These are phyloP conservation scores for Capsicum baccatum DNA, from an alignment of 257 asterid species.

Conservation along the genomic window DNA sequence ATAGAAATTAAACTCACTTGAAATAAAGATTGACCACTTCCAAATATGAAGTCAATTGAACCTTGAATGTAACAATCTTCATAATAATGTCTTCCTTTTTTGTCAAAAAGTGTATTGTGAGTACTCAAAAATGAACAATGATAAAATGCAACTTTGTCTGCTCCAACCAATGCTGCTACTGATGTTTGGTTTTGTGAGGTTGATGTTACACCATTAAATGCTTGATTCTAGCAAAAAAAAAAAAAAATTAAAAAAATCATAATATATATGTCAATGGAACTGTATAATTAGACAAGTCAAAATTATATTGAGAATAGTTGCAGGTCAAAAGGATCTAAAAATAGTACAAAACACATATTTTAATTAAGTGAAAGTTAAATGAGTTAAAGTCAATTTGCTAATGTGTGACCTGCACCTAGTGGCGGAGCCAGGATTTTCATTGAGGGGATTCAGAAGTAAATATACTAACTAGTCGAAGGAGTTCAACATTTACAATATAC, in stretches of 20 bases:
- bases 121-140: conserved; percentile 73
- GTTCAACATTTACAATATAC: too few relatives aligned
- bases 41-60: conserved; percentile 73
- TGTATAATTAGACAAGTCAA: too few relatives aligned
- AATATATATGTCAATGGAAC: neutral
- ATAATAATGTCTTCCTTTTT: conserved; percentile 77
- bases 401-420: too few relatives aligned
- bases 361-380: too few relatives aligned
- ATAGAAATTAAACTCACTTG: conserved; percentile 48
- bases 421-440: too few relatives aligned
- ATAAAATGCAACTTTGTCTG: conserved; percentile 74
- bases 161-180: conserved; percentile 74
- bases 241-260: neutral
- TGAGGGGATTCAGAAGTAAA: too few relatives aligned
- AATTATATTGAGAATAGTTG: too few relatives aligned
- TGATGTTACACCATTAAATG: conserved; percentile 42
- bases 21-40: conserved; percentile 69
- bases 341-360: too few relatives aligned
- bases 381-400: too few relatives aligned
- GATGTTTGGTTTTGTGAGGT: conserved; percentile 53
- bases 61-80: conserved; percentile 78
- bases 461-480: too few relatives aligned
- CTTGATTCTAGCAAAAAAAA: conserved; percentile 54
- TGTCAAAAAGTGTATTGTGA: conserved; percentile 76
- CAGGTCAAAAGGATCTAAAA: too few relatives aligned